phyloP scores from a whole-genome alignment of 768 basidiomycete species.

The Glaciozyma martinii region DNA sequence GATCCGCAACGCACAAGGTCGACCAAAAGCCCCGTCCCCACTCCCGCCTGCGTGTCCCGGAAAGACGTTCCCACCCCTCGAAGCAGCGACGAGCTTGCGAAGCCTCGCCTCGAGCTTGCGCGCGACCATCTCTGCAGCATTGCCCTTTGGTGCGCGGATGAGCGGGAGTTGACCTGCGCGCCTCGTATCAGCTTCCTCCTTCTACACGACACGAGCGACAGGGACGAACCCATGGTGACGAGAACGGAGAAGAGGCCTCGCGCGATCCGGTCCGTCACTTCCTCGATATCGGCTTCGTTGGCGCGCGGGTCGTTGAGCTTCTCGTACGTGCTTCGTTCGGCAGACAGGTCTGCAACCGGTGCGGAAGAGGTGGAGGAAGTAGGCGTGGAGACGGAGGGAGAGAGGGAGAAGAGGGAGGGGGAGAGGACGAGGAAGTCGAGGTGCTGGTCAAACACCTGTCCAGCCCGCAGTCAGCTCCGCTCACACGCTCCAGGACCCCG shows the following conservation, averaged over 20 bases:
- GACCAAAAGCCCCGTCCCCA: conserved; percentile 51
- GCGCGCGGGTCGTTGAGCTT: conserved; percentile 86
- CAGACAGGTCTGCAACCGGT: conserved; percentile 26
- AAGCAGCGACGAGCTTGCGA: conserved; percentile 63
- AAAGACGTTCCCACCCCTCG: conserved; percentile 34
- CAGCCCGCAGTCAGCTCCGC: background rate
- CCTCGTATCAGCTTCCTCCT: background rate
- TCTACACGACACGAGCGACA: background rate
- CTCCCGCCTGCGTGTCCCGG: conserved; percentile 29
- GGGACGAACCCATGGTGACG: conserved; percentile 63
- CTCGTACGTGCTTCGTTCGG: conserved; percentile 55
- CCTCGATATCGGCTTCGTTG: conserved; percentile 80
- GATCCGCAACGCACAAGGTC: conserved; percentile 19
- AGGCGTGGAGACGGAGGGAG: conserved; percentile 46
- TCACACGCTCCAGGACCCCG: background rate
- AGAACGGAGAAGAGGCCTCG: conserved; percentile 84
- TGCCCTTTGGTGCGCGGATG: conserved; percentile 87
- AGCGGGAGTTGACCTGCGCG: conserved; percentile 77
- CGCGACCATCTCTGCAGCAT: conserved; percentile 99
- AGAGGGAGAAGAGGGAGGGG: conserved; percentile 81
- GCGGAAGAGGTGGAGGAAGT: conserved; percentile 31
- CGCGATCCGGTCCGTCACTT: conserved; percentile 84
- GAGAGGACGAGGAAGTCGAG: conserved; percentile 92
- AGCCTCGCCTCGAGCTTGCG: conserved; percentile 88
- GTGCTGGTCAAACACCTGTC: conserved; percentile 87